Base-by-base conservation (phyloP, 2,329 filamentous ascomycete species). In the Penicillium paneum region DNA sequence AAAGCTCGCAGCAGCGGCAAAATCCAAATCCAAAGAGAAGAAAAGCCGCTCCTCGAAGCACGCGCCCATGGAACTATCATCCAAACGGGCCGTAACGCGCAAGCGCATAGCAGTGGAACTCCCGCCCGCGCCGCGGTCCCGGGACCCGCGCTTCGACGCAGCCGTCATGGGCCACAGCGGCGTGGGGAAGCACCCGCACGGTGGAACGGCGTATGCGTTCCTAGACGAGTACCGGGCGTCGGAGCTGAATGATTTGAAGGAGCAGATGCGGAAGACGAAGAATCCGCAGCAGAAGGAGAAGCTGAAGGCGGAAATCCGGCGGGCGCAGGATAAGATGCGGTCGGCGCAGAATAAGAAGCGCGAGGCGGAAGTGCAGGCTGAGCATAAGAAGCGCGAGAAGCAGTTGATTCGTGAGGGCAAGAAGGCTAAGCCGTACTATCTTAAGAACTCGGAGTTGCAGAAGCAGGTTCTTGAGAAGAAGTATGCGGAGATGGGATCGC, bases 401-500 rank as follows among this genome's bases (percentile, higher is more conserved):
- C 88, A 92, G 71, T 77, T 89, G 57, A 86, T 97, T 48, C 85
- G 85, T 65, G 84, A 95, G 76, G 94, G 94, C 57, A 97, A 97
- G 84, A 78, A 78, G 68, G 71, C 67, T 47, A 85, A 83, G 70
- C 93, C 94, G 0, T 99, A 91, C 76, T 97, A 90, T 74, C 78
- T 97, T 66, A 99, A 99, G 83, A 87, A 87, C 78, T 85, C 86
- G 68, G 93, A 97, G 76, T 84, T 94, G 79, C 96, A 94, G 86
- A 91, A 93, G 79, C 79, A 87, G 73, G 79, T 91, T 52, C 78
- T 97, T 58, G 79, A 89, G 68, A 87, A 94, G 65, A 85, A 88
- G 70, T 97, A 89, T 74, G 83, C 87, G 64, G 83, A 83, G 56
- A 88, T 97, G 87, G 94, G 90, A 74, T 88, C 88, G 70, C 88